These are phyloP conservation scores for Penicillium sp. DNA, from an alignment of 2,329 filamentous ascomycete genomes.

Conservation along the genomic window DNA sequence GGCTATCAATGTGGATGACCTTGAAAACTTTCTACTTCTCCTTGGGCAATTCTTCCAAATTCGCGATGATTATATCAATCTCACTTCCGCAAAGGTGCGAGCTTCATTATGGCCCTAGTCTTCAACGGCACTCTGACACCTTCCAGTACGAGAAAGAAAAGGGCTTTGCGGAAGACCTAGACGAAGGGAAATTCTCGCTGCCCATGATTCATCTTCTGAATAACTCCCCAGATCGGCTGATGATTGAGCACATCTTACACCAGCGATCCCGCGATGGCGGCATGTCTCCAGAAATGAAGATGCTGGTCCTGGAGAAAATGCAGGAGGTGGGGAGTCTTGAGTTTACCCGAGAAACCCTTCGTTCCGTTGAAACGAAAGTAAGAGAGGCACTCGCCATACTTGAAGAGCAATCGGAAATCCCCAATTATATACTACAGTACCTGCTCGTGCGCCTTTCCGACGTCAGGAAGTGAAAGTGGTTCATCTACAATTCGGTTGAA, in stretches of 20 bases:
- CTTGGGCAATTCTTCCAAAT: too few species aligned
- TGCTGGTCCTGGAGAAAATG: background rate
- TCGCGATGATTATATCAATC: too few species aligned
- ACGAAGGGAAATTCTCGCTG: background rate
- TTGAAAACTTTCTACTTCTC: too few species aligned
- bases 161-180: background rate
- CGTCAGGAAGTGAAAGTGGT: background rate
- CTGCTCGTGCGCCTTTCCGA: background rate
- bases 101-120: too few species aligned
- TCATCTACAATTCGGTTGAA: background rate
- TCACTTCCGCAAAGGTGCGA: too few species aligned
- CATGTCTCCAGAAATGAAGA: background rate
- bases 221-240: background rate
- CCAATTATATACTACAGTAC: background rate
- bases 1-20: too few species aligned
- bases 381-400: constrained; percentile 2
- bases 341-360: background rate
- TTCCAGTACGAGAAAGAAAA: background rate
- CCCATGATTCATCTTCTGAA: background rate
- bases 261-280: background rate
- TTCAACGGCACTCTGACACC: too few species aligned
- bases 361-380: background rate
- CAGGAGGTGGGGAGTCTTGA: background rate
- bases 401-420: background rate
- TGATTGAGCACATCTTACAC: background rate